phyloP scores from a whole-genome alignment of 805 yeast species.

The Teunomyces aglyptinius region DNA sequence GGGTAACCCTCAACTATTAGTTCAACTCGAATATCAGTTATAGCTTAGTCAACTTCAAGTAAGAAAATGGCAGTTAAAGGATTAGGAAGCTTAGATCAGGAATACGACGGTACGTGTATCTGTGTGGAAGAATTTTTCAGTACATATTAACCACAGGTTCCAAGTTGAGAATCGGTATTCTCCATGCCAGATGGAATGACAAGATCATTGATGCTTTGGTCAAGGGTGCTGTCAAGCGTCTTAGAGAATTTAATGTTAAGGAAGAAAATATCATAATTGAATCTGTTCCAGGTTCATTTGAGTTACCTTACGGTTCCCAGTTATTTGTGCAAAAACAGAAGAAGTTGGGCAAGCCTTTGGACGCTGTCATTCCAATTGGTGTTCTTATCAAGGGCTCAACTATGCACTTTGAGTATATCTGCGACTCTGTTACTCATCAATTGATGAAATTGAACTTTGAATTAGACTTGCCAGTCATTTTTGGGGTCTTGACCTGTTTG shows the following conservation, averaged over 20 bases:
- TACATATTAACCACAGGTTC: constrained; percentile 27
- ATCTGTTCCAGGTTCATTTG: constrained; percentile 93
- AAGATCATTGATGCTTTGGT: constrained; percentile 76
- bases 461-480: constrained; percentile 75
- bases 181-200: constrained; percentile 95
- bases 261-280: constrained; percentile 76
- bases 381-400: constrained; percentile 94
- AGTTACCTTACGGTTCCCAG: constrained; percentile 81
- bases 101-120: constrained; percentile 54
- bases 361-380: constrained; percentile 92
- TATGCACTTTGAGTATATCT: constrained; percentile 97
- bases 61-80: constrained; percentile 73
- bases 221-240: constrained; percentile 64
- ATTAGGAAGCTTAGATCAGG: constrained; percentile 67
- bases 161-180: constrained; percentile 70
- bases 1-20: not conserved
- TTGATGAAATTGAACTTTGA: constrained; percentile 79
- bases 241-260: constrained; percentile 65
- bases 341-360: constrained; percentile 49
- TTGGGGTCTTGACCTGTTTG: constrained; percentile 89
- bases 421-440: constrained; percentile 83
- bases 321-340: constrained; percentile 46
- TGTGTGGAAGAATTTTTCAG: not conserved
- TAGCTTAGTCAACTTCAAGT: not conserved
- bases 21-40: not conserved